phyloP scores from a whole-genome alignment of 192 early-diverging fungal species.

The Lunasporangiospora selenospora region DNA sequence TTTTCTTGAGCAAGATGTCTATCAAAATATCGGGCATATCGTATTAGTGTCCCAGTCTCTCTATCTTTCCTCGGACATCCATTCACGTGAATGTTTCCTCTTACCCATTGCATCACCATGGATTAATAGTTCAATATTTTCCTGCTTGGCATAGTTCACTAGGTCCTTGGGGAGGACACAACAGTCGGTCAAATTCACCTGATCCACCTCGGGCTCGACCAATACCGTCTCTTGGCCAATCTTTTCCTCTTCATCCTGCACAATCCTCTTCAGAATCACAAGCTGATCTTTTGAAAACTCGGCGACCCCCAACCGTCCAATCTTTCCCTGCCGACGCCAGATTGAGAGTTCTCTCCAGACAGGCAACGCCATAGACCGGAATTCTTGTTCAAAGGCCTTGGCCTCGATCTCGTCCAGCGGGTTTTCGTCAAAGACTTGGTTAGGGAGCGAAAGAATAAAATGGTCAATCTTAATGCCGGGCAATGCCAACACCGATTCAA shows the following conservation, averaged over 20 bases:
- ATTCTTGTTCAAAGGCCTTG: conserved; percentile 11
- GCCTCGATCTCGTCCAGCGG: conserved; percentile 44
- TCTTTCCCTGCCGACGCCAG: conserved; percentile 35
- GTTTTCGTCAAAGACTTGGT: conserved; percentile 35
- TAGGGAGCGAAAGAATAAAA: conserved; percentile 28
- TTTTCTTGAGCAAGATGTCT: too few relatives aligned
- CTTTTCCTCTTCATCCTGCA: conserved; percentile 14
- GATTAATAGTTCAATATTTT: conserved; percentile 50
- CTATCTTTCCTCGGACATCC: background rate
- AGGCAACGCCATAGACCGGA: conserved; percentile 17
- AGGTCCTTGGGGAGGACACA: conserved; percentile 55
- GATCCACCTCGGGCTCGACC: conserved; percentile 54
- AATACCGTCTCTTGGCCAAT: conserved; percentile 15
- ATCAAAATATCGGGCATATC: too few relatives aligned
- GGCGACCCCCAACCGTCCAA: conserved; percentile 54
- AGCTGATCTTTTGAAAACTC: conserved; percentile 52
- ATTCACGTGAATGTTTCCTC: background rate
- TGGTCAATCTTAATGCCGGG: conserved; percentile 31
- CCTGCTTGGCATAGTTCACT: conserved; percentile 50
- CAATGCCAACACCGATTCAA: conserved; percentile 10
- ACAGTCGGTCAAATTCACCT: conserved; percentile 55
- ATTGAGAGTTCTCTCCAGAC: conserved; percentile 33
- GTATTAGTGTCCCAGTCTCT: too few relatives aligned
- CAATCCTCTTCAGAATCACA: conserved; percentile 27
- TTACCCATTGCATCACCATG: conserved; percentile 56